These are phyloP conservation scores for Bolboschoenoplectus hybrid DNA, from an alignment of 202 grass and related monocot genomes.

Conservation along the genomic window DNA sequence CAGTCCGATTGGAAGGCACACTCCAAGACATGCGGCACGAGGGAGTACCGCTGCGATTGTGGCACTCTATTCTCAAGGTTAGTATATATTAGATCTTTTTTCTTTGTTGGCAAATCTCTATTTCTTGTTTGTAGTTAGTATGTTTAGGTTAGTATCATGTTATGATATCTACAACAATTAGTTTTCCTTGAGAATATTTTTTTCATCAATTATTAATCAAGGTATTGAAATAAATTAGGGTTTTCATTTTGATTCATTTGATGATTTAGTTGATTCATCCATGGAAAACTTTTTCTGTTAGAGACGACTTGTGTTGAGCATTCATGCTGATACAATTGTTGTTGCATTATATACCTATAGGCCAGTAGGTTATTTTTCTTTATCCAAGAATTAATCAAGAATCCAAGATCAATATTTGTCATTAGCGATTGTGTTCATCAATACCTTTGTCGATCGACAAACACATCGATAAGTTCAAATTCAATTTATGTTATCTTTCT, in stretches of 20 bases:
- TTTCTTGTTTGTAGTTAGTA: not conserved
- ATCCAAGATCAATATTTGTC: conserved; percentile 9
- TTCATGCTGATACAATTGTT: not conserved
- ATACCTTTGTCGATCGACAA: not conserved
- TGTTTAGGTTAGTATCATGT: conserved; percentile 1
- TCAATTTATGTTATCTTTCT: not conserved
- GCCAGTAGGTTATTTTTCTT: not conserved
- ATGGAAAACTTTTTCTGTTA: not conserved
- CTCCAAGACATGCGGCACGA: conserved; percentile 85
- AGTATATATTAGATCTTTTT: not conserved
- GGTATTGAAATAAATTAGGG: conserved; percentile 9
- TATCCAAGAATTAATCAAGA: not conserved
- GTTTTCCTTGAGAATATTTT: not conserved
- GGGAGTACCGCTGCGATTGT: conserved; percentile 95
- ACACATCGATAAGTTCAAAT: not conserved
- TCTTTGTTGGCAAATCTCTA: not conserved
- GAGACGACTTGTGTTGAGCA: not conserved
- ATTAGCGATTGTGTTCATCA: not conserved
- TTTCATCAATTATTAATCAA: not conserved
- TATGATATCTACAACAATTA: not conserved
- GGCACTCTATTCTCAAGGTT: conserved; percentile 78
- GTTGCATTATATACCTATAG: conserved; percentile 14
- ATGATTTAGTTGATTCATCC: conserved; percentile 19
- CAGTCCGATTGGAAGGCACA: conserved; percentile 99
- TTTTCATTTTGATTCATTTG: not conserved